These are phyloP conservation scores for Guillardia theta DNA, from an alignment of 78 protist genomes.

Conservation along the genomic window DNA sequence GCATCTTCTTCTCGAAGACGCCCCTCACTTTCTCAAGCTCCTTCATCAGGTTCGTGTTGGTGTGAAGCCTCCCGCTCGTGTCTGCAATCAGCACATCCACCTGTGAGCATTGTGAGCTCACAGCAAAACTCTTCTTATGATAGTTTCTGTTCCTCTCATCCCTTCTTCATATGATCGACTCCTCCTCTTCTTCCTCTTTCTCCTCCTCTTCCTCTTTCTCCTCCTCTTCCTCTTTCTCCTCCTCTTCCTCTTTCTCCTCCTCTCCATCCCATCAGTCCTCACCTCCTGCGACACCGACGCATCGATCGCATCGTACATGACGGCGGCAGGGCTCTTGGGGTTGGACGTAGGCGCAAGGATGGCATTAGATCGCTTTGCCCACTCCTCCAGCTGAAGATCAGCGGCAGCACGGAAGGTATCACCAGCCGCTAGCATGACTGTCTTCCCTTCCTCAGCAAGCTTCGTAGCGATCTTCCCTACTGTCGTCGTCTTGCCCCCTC, in stretches of 20 bases:
- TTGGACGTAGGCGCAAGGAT: neutral
- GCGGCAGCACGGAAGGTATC: neutral
- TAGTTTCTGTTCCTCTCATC: no score
- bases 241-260: no score
- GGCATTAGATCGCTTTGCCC: neutral
- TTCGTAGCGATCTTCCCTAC: neutral
- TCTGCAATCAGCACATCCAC: neutral
- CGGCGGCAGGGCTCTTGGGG: neutral
- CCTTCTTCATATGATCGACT: no score
- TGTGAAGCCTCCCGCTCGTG: neutral
- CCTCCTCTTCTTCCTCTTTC: no score
- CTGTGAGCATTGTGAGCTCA: no score
- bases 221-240: no score
- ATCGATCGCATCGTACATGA: neutral
- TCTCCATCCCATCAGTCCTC: no score
- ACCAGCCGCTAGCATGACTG: neutral
- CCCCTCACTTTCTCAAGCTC: neutral
- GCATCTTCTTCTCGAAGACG: neutral
- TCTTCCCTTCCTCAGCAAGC: neutral
- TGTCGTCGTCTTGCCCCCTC: neutral
- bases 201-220: no score
- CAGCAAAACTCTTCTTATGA: no score
- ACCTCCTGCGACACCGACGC: no score
- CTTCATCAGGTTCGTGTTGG: neutral
- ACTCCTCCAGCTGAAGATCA: neutral